Evolutionary conservation across 2,329 filamentous ascomycete genomes (phyloP), one percentile per base, ranked within the genome.

Genomic region (Xylaria sp.): DNA sequence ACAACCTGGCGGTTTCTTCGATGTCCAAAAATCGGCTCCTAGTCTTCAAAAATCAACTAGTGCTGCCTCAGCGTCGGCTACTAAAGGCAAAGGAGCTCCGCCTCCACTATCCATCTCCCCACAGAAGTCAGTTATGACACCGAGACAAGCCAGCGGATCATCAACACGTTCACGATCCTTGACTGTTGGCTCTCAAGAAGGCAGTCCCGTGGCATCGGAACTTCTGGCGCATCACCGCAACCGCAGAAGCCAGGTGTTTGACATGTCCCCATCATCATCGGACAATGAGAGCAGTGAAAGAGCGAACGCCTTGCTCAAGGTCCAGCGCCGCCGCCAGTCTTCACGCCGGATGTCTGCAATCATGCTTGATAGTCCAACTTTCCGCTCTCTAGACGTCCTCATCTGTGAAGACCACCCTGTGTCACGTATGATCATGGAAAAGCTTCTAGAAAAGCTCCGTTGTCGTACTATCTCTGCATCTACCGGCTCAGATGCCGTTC

Each of bases 321-420:
- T 99, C 3, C 96, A 99, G 78, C 88, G 95, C 42, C 91, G 95
- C 10, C 90, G 96, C n/a, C 95, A 98, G 79, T 98, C 94, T 79
- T 97, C 95, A n/a, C 87, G 96, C 23, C 90, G 96, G 59, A 87
- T 98, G 77, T 99, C 96, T 0, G 94, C 97, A 76, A 94, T 98
- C 76, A 94, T 91, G 60, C 85, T 97, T 44, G 88, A 92, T 48
- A 94, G 95, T 62, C 96, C 96, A 2, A 88, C 91, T 42, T 99
- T 98, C 81, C 88, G 96, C 35, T 94, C 96, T 1, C 82, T 99
- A 60, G 96, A 99, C 80, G 92, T 99, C 5, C 85, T 99, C 60
- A 97, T 99, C 60, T 98, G 96, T 78, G 96, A 99, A 81, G 96
- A 99, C 76, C 96, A 99, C 79, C 96, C 96, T 0, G 95, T 99